A percentile compares a stretch with the other conserved stretches of the same genome.
These are phyloP conservation scores for Lachnellula cervina DNA, from an alignment of 2,329 filamentous ascomycete species.

Conservation along the genomic window DNA sequence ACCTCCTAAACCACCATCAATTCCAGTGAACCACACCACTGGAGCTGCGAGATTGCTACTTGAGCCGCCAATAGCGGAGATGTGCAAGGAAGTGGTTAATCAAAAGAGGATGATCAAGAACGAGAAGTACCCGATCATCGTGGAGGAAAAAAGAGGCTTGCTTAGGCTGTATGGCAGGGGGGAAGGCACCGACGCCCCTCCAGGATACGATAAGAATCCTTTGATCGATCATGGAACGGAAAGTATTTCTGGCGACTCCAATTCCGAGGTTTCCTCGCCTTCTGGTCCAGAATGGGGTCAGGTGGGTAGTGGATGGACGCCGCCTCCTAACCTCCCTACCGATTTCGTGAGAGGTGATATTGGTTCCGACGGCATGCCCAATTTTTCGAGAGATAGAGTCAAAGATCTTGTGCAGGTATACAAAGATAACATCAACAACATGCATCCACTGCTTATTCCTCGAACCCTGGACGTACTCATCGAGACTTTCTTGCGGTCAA, in stretches of 20 bases:
- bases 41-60: conserved; percentile 77
- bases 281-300: conserved; percentile 55
- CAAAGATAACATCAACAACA: conserved; percentile 57
- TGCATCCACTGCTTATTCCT: conserved; percentile 59
- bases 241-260: conserved; percentile 41
- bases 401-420: conserved; percentile 52
- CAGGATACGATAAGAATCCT: conserved; percentile 34
- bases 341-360: conserved; percentile 25
- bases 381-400: conserved; percentile 48
- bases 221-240: conserved; percentile 36
- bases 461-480: conserved; percentile 42
- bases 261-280: conserved; percentile 49
- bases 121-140: conserved; percentile 69
- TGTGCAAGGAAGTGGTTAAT: conserved; percentile 35
- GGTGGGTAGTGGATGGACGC: conserved; percentile 38
- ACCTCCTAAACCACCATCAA: conserved; percentile 58
- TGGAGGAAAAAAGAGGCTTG: conserved; percentile 69
- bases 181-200: conserved; percentile 61
- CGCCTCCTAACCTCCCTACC: conserved; percentile 16
- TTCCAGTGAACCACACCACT: conserved; percentile 83
- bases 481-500: conserved; percentile 27
- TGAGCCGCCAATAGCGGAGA: conserved; percentile 61
- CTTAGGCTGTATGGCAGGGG: conserved; percentile 74
- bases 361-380: conserved; percentile 44
- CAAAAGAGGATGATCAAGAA: conserved; percentile 38